Base-by-base conservation (phyloP, 2,329 filamentous ascomycete species). In the Paecilomyces dactylethromorphus region DNA sequence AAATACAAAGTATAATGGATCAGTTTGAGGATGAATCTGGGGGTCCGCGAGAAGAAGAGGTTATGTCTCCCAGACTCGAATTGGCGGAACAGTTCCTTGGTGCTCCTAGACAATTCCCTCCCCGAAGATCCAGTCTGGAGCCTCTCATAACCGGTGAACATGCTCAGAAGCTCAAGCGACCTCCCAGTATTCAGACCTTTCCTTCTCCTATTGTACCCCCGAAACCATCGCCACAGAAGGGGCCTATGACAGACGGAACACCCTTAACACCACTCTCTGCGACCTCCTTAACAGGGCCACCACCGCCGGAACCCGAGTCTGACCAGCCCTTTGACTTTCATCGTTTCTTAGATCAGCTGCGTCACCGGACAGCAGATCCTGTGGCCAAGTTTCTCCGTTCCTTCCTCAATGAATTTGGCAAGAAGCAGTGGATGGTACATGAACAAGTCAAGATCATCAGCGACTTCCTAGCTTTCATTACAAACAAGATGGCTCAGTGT, bases 361-460 rank as follows among this genome's bases (percentile, higher is more conserved):
- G 94, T 60, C 94, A 99, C 76, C 91, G 93, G 64, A 96, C 95
- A 59, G 95, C 94, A n/a, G 95, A 99, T 68, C 94, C 95, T 0
- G 93, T 99, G 1, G 95, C 95, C 4, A 89, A 93, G 63, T 99
- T 97, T 70, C 82, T 99, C 53, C 90, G 95, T 64, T 97, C 94
- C 0, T 99, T 99, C 68, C 78, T 99, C 31, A 87, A 86, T 54
- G 95, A 99, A 73, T 99, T 99, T 75, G 91, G 87, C 35, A 99
- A 97, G 79, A 91, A 92, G 66, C 94, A 97, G 75, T 99, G 94
- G 94, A 96, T 96, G 90, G 94, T 97, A 6, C 94, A 99, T 72
- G 94, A 99, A 76, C 94, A 99, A 74, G 94, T 97, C 71, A 99
- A 99, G 77, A 97, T 99, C 62, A 96, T 99, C 61, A 87, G 91